Base-by-base conservation (phyloP, 2,329 filamentous ascomycete species). In the Xylariales sp. region DNA sequence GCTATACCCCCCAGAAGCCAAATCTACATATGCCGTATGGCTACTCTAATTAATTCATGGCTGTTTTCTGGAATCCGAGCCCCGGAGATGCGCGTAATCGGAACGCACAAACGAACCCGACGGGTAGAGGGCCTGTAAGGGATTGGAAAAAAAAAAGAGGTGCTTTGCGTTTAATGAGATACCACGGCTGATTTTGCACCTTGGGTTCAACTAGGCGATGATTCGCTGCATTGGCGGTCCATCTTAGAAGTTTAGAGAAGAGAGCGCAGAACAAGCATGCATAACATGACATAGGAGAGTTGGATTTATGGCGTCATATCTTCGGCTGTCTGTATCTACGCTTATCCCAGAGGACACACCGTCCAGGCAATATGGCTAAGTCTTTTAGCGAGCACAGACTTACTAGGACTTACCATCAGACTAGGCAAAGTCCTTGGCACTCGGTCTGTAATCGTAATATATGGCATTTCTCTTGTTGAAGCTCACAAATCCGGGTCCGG, bases 81-180 rank as follows among this genome's bases (percentile, higher is more conserved):
- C 46, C 34, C 28, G 23, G 6, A 32, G 16, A 18, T 41, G 52
- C 8, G 50, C 39, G 34, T 7, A 23, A 14, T 46, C 9, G 14
- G 12, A n/a, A 23, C 43, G 14, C 4, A 12, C 16, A 49, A 46
- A 48, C 7, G 16, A 34, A 23, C 41, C 30, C 16, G 32, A 23
- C 8, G 18, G 14, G 36, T 3, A 14, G 32, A 28, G 10, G 34
- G 5, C 39, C 41, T 23, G 41, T 30, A 52, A 52, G 3, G 53
- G 28, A 23, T 52, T 34, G 28, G 52, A 34, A 58, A 58, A 49
- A 58, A 49, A 7, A 49, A 32, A 39, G 49, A 39, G 28, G 9
- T 64, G 53, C 2, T 62, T 55, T 61, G 39, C 50, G 28, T 32
- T 48, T 49, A 28, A 49, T 58, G 50, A 62, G 62, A 64, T 64